Base-by-base conservation (phyloP, 495 filamentous ascomycete species). In the Geopyxis carbonaria region DNA sequence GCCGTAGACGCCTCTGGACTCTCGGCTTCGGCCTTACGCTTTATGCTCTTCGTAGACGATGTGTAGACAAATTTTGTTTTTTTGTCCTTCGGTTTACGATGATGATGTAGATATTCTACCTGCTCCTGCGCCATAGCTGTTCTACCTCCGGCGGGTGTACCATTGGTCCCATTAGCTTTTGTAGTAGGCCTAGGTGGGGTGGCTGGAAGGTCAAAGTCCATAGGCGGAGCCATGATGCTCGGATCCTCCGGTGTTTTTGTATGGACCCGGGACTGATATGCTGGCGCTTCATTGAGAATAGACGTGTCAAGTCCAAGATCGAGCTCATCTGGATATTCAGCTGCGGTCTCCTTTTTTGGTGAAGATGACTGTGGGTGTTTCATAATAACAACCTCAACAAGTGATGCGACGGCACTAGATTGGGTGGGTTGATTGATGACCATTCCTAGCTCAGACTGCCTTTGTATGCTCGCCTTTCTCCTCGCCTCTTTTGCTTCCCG, bases 21-120 rank as follows among this genome's bases (percentile, higher is more conserved):
- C 16, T 52, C 40, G 7, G 52, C 50, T 7, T 53, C 50, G 5
- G 49, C 50, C 31, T 53, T 53, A 22, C 50, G 28, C 41, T 53
- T 53, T 32, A 53, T 44, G 30, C 43, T 53, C 34, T 51, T 53
- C 21, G 44, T 53, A 15, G 37, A 42, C 11, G 41, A 41, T 4
- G 45, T 53, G 21, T 53, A 53, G 6, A 45, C 53, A 5, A 53
- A 43, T 27, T 53, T 53, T 5, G 48, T 35, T 19, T 33, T 37
- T 24, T 18, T 9, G 14, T 16, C 31, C 3, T 13, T 21, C 4
- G 31, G 15, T 18, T 22, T 28, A 14, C 13, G 34, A 11, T 27
- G 33, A 14, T 16, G 34, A 11, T 27, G 27, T 21, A 8, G 37
- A 13, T 14, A 35, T 33, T 5, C 20, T 18, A 25, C 30, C 13